Conservation (phyloP, 805 yeast genomes). For the Candida takata region DNA sequence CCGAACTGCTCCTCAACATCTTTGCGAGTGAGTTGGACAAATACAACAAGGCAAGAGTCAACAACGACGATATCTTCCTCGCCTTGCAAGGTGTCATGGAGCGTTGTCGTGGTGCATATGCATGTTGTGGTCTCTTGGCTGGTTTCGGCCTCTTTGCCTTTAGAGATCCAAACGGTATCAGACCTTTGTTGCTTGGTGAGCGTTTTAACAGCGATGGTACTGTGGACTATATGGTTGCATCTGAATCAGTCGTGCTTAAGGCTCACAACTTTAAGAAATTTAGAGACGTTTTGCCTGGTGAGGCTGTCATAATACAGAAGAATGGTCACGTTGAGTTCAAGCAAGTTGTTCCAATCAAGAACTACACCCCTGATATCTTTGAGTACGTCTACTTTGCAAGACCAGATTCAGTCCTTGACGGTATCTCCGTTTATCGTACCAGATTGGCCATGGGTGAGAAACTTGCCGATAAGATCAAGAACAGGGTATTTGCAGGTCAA, state of each 20-base stretch:
- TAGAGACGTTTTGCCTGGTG: conserved; percentile 88
- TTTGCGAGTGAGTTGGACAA: conserved; percentile 90
- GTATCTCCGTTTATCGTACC: conserved; percentile 91
- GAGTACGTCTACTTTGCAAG: conserved; percentile 98
- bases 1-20: conserved; percentile 81
- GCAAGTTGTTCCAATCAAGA: conserved; percentile 72
- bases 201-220: conserved; percentile 62
- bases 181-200: conserved; percentile 86
- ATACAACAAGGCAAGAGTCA: conserved; percentile 88
- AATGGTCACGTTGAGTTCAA: conserved; percentile 68
- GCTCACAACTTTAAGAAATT: conserved; percentile 81
- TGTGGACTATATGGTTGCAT: conserved; percentile 87
- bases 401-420: conserved; percentile 94
- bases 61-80: conserved; percentile 78
- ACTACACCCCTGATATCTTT: conserved; percentile 91
- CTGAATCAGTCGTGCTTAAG: conserved; percentile 89
- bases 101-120: conserved; percentile 91
- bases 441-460: conserved; percentile 91
- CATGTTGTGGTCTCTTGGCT: conserved; percentile 90
- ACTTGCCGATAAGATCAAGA: conserved; percentile 63
- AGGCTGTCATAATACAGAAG: conserved; percentile 90
- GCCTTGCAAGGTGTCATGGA: conserved; percentile 81
- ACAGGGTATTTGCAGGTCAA: conserved; percentile 34
- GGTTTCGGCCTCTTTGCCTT: conserved; percentile 95
- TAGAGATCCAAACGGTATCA: conserved; percentile 94